phyloP scores from a whole-genome alignment of 345 rosid genomes.

The Pseudoturritis turrita region DNA sequence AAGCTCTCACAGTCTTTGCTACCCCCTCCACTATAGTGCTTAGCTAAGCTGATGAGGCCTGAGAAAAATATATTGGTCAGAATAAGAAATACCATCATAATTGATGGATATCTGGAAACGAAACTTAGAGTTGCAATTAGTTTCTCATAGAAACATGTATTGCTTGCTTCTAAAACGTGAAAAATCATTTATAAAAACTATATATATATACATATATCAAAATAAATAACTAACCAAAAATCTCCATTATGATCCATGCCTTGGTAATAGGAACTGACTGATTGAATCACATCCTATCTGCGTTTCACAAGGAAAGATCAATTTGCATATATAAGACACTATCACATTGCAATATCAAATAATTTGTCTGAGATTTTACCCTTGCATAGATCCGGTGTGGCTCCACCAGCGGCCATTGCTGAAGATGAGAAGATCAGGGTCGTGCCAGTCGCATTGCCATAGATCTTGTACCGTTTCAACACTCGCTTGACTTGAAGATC shows the following conservation, averaged over 20 bases:
- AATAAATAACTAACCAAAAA: too few species aligned
- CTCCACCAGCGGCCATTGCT: conserved; percentile 99
- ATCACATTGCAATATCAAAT: neutral
- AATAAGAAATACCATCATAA: too few species aligned
- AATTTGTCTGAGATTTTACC: conserved; percentile 26
- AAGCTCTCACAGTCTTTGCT: conserved; percentile 82
- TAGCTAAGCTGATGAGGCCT: conserved; percentile 99
- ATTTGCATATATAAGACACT: neutral
- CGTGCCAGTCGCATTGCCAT: conserved; percentile 63
- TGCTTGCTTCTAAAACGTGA: too few species aligned
- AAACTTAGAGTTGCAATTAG: too few species aligned
- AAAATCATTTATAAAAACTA: too few species aligned
- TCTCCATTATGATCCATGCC: conserved; percentile 93
- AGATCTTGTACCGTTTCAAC: conserved; percentile 57
- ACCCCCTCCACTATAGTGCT: too few species aligned
- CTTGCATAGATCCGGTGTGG: conserved; percentile 71
- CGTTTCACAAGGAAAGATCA: neutral
- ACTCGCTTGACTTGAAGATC: conserved; percentile 63
- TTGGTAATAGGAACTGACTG: conserved; percentile 61
- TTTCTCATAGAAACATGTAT: too few species aligned
- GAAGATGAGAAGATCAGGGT: conserved; percentile 66
- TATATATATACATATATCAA: too few species aligned
- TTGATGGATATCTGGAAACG: too few species aligned
- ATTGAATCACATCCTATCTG: conserved; percentile 95
- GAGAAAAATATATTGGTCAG: conserved; percentile 18